phyloP scores from a whole-genome alignment of 202 grass and related monocot genomes.

The Hordeum pubiflorum region DNA sequence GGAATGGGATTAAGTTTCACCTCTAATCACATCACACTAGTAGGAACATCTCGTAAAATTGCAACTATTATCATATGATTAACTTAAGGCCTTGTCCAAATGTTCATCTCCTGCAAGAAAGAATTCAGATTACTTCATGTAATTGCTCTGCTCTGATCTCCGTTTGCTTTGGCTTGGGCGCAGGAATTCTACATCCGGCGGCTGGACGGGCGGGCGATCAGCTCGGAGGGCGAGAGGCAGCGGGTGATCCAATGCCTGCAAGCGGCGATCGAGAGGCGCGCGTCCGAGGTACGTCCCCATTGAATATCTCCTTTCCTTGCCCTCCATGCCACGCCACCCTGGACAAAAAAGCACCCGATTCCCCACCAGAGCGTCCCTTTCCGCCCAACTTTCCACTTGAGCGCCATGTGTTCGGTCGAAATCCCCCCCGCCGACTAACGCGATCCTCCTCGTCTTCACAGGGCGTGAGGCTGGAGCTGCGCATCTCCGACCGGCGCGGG shows the following conservation, averaged over 20 bases:
- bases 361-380: conserved; percentile 18
- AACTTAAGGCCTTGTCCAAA: not conserved
- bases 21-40: not conserved
- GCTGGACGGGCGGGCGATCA: conserved; percentile 67
- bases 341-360: conserved; percentile 10
- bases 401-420: conserved; percentile 32
- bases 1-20: not conserved
- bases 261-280: conserved; percentile 73
- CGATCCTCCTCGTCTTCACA: conserved; percentile 1
- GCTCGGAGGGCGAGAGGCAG: conserved; percentile 71
- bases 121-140: not conserved
- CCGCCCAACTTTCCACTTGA: conserved; percentile 27
- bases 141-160: not conserved
- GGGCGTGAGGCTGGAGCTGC: conserved; percentile 75
- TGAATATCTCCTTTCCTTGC: conserved; percentile 30
- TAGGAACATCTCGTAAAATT: not conserved
- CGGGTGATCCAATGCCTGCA: conserved; percentile 88
- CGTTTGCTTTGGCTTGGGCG: not conserved
- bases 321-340: conserved; percentile 19
- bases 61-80: not conserved
- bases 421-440: not conserved
- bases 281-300: conserved; percentile 54
- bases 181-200: conserved; percentile 95
- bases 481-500: conserved; percentile 55
- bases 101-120: not conserved